Conservation (phyloP, 2,329 filamentous ascomycete species). For the Trichoderma pleuroti region DNA sequence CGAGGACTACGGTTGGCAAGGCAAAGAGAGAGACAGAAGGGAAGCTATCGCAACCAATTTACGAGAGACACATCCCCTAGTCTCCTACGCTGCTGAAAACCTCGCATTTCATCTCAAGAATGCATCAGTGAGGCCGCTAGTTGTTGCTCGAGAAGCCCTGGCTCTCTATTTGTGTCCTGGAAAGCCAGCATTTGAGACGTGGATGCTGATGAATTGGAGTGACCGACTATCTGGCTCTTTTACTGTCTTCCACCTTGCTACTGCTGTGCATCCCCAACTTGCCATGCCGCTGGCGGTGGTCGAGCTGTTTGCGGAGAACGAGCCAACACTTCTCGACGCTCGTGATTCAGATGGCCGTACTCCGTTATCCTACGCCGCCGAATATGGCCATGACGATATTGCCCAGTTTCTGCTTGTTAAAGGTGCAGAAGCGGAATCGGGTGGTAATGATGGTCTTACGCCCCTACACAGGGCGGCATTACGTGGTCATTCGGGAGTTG, state of each 20-base stretch:
- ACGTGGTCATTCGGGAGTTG: not conserved
- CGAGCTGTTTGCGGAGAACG: not conserved
- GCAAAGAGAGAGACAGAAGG: not conserved
- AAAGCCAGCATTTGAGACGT: not conserved
- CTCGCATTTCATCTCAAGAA: not conserved
- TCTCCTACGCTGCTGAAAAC: not conserved
- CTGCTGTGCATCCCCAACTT: not conserved
- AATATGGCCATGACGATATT: not conserved
- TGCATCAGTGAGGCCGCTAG: not conserved
- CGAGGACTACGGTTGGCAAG: not conserved
- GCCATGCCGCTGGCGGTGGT: not conserved
- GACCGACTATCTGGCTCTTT: not conserved
- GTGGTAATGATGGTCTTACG: not conserved
- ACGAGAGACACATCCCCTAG: not conserved
- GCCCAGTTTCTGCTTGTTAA: not conserved
- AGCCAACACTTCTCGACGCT: not conserved
- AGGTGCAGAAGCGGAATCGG: not conserved
- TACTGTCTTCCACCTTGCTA: not conserved
- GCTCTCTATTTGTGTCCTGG: not conserved
- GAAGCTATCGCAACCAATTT: not conserved
- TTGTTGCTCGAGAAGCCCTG: not conserved
- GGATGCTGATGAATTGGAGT: not conserved
- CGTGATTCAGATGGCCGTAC: not conserved
- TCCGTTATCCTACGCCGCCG: not conserved
- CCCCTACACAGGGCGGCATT: not conserved